Conservation (phyloP, 192 early-diverging fungal genomes). For the Coemansia pectinata region DNA sequence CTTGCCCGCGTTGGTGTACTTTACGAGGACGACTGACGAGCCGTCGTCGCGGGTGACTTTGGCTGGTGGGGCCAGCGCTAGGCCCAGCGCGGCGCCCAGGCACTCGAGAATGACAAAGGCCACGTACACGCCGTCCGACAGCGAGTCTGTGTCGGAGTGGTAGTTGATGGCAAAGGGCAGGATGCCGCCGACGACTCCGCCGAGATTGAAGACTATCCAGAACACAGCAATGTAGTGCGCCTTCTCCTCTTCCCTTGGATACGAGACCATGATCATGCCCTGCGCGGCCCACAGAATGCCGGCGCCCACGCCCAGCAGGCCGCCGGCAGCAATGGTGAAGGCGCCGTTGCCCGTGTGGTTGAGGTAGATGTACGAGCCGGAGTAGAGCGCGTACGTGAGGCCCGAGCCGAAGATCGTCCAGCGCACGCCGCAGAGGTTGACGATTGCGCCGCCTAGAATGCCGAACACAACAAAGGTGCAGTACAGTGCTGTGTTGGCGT, state of each 20-base stretch:
- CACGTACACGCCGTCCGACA: conserved; percentile 71
- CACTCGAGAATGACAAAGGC: conserved; percentile 75
- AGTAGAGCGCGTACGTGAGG: conserved; percentile 71
- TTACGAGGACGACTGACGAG: conserved; percentile 60
- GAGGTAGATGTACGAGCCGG: conserved; percentile 65
- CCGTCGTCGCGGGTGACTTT: conserved; percentile 72
- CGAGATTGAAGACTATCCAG: conserved; percentile 84
- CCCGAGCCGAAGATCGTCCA: conserved; percentile 64
- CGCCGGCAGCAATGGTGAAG: conserved; percentile 74
- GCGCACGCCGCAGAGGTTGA: conserved; percentile 74
- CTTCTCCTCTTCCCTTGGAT: conserved; percentile 76
- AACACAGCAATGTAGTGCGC: conserved; percentile 78
- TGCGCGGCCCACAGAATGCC: conserved; percentile 76
- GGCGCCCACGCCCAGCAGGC: conserved; percentile 74
- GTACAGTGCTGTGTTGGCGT: conserved; percentile 74
- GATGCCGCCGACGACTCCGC: conserved; percentile 74
- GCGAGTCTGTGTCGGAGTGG: conserved; percentile 43
- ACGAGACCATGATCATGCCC: conserved; percentile 80
- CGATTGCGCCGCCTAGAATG: conserved; percentile 69
- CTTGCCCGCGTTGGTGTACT: conserved; percentile 64
- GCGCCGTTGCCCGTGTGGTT: conserved; percentile 58
- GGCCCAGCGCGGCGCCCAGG: conserved; percentile 60
- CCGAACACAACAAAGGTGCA: conserved; percentile 74
- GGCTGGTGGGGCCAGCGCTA: conserved; percentile 60
- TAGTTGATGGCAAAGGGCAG: conserved; percentile 70